Percentiles rank a stretch among this genome's conserved stretches.
phyloP scores from a whole-genome alignment of 306 rosid species.

The Heteromeles arbutifolia region DNA sequence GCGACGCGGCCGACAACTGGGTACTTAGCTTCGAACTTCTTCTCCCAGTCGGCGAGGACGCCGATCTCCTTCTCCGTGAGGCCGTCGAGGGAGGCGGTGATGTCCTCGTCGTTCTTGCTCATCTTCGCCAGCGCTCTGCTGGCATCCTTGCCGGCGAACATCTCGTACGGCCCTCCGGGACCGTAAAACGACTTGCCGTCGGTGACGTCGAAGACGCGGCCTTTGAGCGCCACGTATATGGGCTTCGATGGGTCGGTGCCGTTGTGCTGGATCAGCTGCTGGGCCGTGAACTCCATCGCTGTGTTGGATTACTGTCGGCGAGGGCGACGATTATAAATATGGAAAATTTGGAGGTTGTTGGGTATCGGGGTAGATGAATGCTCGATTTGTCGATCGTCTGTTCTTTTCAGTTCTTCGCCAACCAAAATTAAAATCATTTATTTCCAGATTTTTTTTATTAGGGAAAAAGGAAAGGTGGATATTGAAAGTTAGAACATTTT shows the following conservation, averaged over 20 bases:
- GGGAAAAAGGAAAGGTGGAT: too few species aligned
- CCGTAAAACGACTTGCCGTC: constrained; percentile 83
- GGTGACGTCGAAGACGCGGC: constrained; percentile 82
- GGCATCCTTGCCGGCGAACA: constrained; percentile 96
- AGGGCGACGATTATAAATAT: neutral
- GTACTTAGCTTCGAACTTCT: constrained; percentile 88
- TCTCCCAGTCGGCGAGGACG: constrained; percentile 90
- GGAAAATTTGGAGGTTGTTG: neutral
- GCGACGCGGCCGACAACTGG: constrained; percentile 66
- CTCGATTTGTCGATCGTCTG: neutral
- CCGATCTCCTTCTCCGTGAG: constrained; percentile 94
- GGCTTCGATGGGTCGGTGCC: constrained; percentile 81
- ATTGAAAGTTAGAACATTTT: too few species aligned
- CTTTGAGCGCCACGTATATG: constrained; percentile 69
- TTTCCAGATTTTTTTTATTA: too few species aligned
- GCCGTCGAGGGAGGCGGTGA: constrained; percentile 61
- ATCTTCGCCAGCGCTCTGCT: constrained; percentile 94
- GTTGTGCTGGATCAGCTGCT: constrained; percentile 55
- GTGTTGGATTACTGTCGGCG: neutral
- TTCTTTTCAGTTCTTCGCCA: neutral
- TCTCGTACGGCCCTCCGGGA: constrained; percentile 78
- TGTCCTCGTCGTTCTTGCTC: constrained; percentile 83
- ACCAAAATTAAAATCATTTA: too few species aligned
- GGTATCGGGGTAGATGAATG: neutral
- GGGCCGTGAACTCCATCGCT: constrained; percentile 58